phyloP scores from a whole-genome alignment of 805 yeast species.

The Torulaspora delbrueckii region DNA sequence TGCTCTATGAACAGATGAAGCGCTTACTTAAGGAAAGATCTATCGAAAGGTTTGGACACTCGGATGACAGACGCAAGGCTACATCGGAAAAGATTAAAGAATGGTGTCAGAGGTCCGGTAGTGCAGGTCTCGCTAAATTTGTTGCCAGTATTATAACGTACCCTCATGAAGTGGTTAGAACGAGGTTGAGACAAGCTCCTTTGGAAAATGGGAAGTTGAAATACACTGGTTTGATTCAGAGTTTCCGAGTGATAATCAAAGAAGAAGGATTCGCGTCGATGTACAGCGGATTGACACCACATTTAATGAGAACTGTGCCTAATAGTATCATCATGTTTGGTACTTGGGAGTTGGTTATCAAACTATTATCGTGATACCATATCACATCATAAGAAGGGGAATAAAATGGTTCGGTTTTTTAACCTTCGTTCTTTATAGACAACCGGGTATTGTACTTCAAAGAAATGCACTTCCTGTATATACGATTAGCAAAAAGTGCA shows the following conservation, averaged over 20 bases:
- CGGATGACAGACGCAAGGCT: slow-evolving; percentile 33
- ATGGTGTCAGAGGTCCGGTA: slow-evolving; percentile 95
- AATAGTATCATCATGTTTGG: slow-evolving; percentile 98
- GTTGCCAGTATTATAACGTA: slow-evolving; percentile 88
- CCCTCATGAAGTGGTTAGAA: slow-evolving; percentile 96
- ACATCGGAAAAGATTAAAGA: slow-evolving; percentile 64
- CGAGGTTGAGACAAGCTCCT: slow-evolving; percentile 94
- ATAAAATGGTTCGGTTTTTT: neutral
- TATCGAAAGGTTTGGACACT: slow-evolving; percentile 37
- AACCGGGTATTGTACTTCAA: neutral
- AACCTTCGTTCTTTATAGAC: slow-evolving; percentile 5
- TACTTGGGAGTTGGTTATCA: slow-evolving; percentile 87
- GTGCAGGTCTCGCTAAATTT: slow-evolving; percentile 95
- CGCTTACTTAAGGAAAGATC: slow-evolving; percentile 52
- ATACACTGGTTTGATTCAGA: slow-evolving; percentile 84
- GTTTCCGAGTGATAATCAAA: slow-evolving; percentile 75
- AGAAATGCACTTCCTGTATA: slow-evolving; percentile 2
- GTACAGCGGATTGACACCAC: slow-evolving; percentile 98
- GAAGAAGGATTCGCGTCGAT: slow-evolving; percentile 91
- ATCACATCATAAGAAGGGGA: neutral
- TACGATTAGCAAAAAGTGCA: neutral
- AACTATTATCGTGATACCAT: slow-evolving; percentile 43
- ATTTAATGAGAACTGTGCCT: slow-evolving; percentile 92
- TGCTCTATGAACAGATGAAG: slow-evolving; percentile 93
- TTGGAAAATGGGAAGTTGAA: slow-evolving; percentile 71